A percentile compares a stretch with the other conserved stretches of the same genome.
Evolutionary conservation across 768 basidiomycete genomes (phyloP).

Genomic region (Leccinum variicolor): DNA sequence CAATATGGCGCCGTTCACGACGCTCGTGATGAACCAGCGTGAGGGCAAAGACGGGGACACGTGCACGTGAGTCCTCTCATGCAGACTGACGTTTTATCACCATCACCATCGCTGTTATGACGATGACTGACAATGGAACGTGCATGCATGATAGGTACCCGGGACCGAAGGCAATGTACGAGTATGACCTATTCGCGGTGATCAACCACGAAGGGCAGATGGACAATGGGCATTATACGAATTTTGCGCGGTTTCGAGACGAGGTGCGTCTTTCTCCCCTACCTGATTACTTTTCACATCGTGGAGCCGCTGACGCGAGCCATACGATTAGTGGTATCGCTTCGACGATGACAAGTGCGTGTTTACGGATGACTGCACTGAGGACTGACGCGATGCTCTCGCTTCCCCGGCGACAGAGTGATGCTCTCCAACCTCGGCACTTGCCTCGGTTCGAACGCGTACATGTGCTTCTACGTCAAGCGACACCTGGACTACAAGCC

Average conservation of each 20-base stretch:
- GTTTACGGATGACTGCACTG: neutral
- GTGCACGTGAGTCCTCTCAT: conserved; percentile 20
- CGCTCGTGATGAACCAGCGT: conserved; percentile 49
- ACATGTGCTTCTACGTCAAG: conserved; percentile 97
- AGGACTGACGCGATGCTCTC: neutral
- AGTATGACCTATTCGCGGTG: conserved; percentile 90
- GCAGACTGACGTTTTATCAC: neutral
- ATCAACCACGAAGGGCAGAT: conserved; percentile 94
- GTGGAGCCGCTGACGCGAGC: neutral
- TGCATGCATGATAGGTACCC: conserved; percentile 33
- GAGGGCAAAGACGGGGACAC: conserved; percentile 39
- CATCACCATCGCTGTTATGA: neutral
- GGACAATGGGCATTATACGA: conserved; percentile 93
- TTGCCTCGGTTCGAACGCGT: conserved; percentile 72
- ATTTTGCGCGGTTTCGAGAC: conserved; percentile 79
- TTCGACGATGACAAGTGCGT: conserved; percentile 92
- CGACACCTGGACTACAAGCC: conserved; percentile 83
- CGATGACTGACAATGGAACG: neutral
- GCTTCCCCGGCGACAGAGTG: conserved; percentile 45
- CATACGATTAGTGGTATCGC: conserved; percentile 70
- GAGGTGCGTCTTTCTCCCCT: conserved; percentile 52
- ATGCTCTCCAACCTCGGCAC: conserved; percentile 63
- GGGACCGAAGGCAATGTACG: conserved; percentile 69
- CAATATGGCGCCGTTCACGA: conserved; percentile 88
- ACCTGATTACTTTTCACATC: neutral